A percentile compares a stretch with the other conserved stretches of the same genome.
Evolutionary conservation across 768 basidiomycete species (phyloP).

Genomic region (Sutorius australiensis): DNA sequence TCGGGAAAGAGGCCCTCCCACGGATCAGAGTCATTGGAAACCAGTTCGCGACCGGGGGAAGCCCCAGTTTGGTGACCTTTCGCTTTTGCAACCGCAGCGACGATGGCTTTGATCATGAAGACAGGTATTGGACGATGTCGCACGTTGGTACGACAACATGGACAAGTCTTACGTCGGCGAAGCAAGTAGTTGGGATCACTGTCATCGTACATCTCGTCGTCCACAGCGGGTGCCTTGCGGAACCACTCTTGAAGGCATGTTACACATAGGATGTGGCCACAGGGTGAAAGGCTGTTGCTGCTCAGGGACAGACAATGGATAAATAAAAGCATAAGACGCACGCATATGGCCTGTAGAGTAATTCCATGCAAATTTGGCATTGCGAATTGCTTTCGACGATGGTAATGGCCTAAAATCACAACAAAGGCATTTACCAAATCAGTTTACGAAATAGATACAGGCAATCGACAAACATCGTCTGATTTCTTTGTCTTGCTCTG

Average conservation of each 20-base stretch:
- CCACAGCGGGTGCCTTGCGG: constrained; percentile 53
- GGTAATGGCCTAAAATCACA: constrained; percentile 42
- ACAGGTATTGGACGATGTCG: constrained; percentile 60
- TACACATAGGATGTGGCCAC: constrained; percentile 76
- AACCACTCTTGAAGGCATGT: constrained; percentile 77
- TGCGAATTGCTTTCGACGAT: constrained; percentile 57
- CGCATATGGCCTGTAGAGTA: constrained; percentile 62
- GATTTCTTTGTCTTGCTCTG: constrained; percentile 47
- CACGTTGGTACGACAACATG: constrained; percentile 61
- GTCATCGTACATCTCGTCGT: constrained; percentile 44
- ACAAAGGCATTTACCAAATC: not conserved
- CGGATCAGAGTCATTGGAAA: constrained; percentile 49
- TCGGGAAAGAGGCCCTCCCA: constrained; percentile 68
- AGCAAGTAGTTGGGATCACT: constrained; percentile 44
- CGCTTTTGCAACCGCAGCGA: constrained; percentile 44
- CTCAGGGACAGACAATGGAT: constrained; percentile 5
- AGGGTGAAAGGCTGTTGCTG: constrained; percentile 56
- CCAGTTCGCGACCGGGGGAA: constrained; percentile 22
- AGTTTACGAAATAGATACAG: not conserved
- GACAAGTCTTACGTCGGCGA: constrained; percentile 65
- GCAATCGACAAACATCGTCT: constrained; percentile 48
- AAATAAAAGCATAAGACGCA: constrained; percentile 34
- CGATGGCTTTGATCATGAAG: constrained; percentile 63
- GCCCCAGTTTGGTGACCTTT: constrained; percentile 28
- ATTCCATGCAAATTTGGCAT: constrained; percentile 78